Evolutionary conservation across 768 basidiomycete species (phyloP).

Genomic region (Serpula lacrymans): DNA sequence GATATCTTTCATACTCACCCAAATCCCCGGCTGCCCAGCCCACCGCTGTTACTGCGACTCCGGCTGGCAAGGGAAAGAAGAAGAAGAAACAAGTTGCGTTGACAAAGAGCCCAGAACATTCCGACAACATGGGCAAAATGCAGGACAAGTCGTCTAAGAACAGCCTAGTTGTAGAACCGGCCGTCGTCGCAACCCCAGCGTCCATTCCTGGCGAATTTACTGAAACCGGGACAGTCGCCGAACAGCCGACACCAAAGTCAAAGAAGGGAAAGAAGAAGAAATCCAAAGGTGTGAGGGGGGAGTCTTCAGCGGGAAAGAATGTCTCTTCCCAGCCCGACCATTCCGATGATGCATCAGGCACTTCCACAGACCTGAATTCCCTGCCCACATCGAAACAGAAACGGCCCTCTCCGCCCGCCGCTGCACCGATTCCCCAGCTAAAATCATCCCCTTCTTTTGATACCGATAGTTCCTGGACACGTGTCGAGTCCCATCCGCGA

Average conservation of each 20-base stretch:
- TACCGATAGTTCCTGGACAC: slow-evolving; percentile 69
- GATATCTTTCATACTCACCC: slow-evolving; percentile 26
- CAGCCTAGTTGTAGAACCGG: slow-evolving; percentile 17
- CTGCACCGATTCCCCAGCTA: slow-evolving; percentile 10
- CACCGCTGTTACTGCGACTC: slow-evolving; percentile 2
- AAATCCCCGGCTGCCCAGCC: slow-evolving; percentile 4
- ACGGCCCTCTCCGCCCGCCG: slow-evolving; percentile 36
- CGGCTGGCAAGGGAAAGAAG: slow-evolving; percentile 25
- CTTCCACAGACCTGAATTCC: slow-evolving; percentile 7
- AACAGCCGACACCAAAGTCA: slow-evolving; percentile 5
- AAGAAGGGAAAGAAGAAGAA: slow-evolving; percentile 45
- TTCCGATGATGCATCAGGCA: slow-evolving; percentile 16
- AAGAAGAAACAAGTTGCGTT: slow-evolving; percentile 19
- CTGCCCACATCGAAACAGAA: slow-evolving; percentile 17
- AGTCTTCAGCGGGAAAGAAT: slow-evolving; percentile 7
- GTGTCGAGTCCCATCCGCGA: slow-evolving; percentile 47
- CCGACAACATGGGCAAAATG: slow-evolving; percentile 12
- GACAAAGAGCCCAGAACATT: slow-evolving; percentile 22
- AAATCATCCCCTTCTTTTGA: slow-evolving; percentile 28
- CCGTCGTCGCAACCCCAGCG: slow-evolving; percentile 33
- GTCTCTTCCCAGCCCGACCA: slow-evolving; percentile 1
- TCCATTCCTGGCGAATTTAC: slow-evolving; percentile 49
- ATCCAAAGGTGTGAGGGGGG: slow-evolving; percentile 27
- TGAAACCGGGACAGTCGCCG: slow-evolving; percentile 7
- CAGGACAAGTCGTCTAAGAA: slow-evolving; percentile 13